Base-by-base conservation (phyloP, 345 rosid genomes). In the Ailanthus altissimus region DNA sequence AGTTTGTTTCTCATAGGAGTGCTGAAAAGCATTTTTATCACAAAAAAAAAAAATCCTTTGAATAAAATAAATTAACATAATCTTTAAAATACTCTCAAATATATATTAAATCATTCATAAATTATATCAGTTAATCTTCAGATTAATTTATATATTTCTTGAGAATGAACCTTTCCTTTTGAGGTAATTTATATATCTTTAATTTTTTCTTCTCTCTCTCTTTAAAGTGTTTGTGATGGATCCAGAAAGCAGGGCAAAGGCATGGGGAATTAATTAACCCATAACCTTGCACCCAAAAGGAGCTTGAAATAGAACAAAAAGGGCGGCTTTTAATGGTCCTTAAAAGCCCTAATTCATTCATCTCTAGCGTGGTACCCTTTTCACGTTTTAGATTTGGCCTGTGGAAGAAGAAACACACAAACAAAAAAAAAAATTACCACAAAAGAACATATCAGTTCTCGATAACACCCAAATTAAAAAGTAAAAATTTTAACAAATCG, bases 401-500 rank as follows among this genome's bases (percentile, higher is more conserved):
- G 97, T 82, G 56, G 84, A 88, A 83, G 50, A 77, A 81, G 43
- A 81, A 73, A 72, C 46, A 72, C 64, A 72, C n/a, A 5, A 21
- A 83, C 51, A 78, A 63, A 86, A 77, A 66, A n/a, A 86, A 80
- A 84, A 72, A 82, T 80, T 67, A 70, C 65, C 88, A 83, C 38
- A 84, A 80, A 83, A 82, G 75, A 79, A 26, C 21, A 61, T 75
- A 87, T 93, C 89, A 93, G 97, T 88, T 82, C 76, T 85, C 88
- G 77, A 85, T 79, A 84, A 65, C 57, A 46, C 59, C 63, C 47
- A 64, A 71, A 47, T 25, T 28, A 2, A 50, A 59, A 62, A 12
- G n/a, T 15, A 64, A 67, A 1, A 46, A 38, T 18, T 4, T 18
- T 18, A 18, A 36, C 2, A 23, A 2, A 14, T 5, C 0, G 0